Base-by-base conservation (phyloP, 371 early-diverging fungal species). In the Funneliformis caledonium region DNA sequence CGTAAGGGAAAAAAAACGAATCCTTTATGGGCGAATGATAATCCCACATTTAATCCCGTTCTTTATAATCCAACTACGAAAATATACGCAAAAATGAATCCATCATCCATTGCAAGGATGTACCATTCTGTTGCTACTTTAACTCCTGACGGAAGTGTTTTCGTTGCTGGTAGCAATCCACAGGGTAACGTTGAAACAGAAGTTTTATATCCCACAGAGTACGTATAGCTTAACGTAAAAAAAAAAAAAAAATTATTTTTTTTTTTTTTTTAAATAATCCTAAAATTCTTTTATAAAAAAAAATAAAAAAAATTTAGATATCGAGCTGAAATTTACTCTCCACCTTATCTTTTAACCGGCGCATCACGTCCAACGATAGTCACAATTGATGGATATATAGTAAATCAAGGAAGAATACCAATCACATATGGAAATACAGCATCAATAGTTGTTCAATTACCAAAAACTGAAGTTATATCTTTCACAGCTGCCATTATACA, bases 51-150 rank as follows among this genome's bases (percentile, higher is more conserved):
- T 22, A 69, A 42, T 5, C 88, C 90, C 1, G 79, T 87, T 42
- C 67, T 85, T 52, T 89, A 88, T 79, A 82, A 84, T 47, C 87
- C 88, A 5, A 74, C 73, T 76, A 82, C 73, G n/a, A 84, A 83
- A 33, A 26, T 19, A 31, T 73, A 14, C 81, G 82, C 48, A 84
- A 33, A 74, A 10, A 80, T 84, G 48, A 86, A 31, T 81, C 84
- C 62, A 85, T 89, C 87, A 31, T 82, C 84, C 52, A 84, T 89
- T 47, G 83, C 88, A 8, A 81, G 90, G 1, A 70, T 89, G 12
- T 88, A 88, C 67, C 88, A 88, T 59, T 89, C 89, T 0, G 74
- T 84, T 10, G 88, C 87, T 1, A 82, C 84, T 62, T 85, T 86
- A 1, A 78, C 87, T 11, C 82, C 88, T 48, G 89, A 89, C 64